Conservation (phyloP, 352 stramenopile genomes). For the Phytophthora pini region DNA sequence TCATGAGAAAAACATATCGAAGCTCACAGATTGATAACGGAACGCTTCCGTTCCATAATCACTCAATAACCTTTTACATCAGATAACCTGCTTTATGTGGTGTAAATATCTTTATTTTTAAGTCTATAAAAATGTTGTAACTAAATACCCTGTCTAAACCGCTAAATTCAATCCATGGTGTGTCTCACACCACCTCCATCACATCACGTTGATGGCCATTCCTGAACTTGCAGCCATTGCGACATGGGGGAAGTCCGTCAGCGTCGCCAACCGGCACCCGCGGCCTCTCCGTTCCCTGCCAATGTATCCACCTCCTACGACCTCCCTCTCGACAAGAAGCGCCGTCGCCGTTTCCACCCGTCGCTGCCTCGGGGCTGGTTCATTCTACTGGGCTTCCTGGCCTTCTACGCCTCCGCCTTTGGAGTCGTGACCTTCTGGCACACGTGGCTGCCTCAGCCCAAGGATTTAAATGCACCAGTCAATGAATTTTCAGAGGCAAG, state of each 20-base stretch:
- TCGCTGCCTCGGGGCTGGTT: conserved; percentile 29
- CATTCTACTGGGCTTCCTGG: conserved; percentile 48
- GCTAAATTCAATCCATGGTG: not conserved
- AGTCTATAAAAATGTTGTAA: too few species aligned
- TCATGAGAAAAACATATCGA: too few species aligned
- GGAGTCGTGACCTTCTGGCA: conserved; percentile 49
- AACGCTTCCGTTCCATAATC: too few species aligned
- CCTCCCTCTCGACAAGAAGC: conserved; percentile 7
- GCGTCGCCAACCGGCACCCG: conserved; percentile 17
- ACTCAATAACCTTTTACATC: too few species aligned
- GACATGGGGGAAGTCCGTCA: conserved; percentile 37
- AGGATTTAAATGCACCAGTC: conserved; percentile 39
- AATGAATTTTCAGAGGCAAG: conserved; percentile 62
- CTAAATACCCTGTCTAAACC: too few species aligned
- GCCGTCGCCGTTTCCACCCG: conserved; percentile 20
- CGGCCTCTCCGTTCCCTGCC: not conserved
- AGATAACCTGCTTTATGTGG: too few species aligned
- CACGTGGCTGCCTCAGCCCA: conserved; percentile 62
- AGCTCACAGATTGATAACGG: too few species aligned
- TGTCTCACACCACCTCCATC: conserved; percentile 1
- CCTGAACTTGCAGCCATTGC: conserved; percentile 20
- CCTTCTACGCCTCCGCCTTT: conserved; percentile 53
- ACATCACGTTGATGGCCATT: conserved; percentile 26
- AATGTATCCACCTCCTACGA: not conserved
- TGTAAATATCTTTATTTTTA: rapidly evolving